Evolutionary conservation across 2,329 filamentous ascomycete genomes (phyloP).

Genomic region (Bipolaris oryzae): DNA sequence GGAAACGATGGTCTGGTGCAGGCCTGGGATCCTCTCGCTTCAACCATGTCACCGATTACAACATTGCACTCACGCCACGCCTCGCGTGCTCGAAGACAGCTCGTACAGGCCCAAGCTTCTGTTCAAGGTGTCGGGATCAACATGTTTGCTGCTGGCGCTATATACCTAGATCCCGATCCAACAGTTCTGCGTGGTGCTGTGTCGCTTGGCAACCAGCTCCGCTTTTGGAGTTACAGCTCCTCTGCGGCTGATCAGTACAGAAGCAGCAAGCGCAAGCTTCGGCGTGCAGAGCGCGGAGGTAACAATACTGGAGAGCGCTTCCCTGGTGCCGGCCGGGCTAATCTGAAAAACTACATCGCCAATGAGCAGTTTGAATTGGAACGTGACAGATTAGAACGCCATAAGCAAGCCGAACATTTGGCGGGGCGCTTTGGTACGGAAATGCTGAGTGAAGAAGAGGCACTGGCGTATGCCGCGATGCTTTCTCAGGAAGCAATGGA

Average conservation of each 20-base stretch:
- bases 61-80: constrained; percentile 87
- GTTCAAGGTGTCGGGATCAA: constrained; percentile 72
- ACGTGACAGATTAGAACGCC: constrained; percentile 69
- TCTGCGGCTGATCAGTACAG: constrained; percentile 72
- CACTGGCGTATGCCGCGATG: constrained; percentile 67
- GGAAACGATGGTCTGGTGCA: constrained; percentile 95
- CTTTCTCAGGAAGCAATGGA: constrained; percentile 65
- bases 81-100: constrained; percentile 78
- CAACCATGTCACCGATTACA: constrained; percentile 75
- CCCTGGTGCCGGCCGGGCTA: constrained; percentile 67
- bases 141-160: constrained; percentile 80
- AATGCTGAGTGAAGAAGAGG: constrained; percentile 67
- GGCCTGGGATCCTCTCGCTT: constrained; percentile 94
- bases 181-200: constrained; percentile 85
- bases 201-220: constrained; percentile 82
- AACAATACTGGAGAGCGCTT: constrained; percentile 66
- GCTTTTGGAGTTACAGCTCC: constrained; percentile 96
- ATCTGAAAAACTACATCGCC: constrained; percentile 80
- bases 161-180: constrained; percentile 85
- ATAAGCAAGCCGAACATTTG: constrained; percentile 72
- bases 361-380: constrained; percentile 84
- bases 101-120: constrained; percentile 69
- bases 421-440: constrained; percentile 84
- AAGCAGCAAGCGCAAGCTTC: constrained; percentile 77
- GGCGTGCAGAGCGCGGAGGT: constrained; percentile 69